phyloP scores from a whole-genome alignment of 179 eudicot genomes.

The Monotropa hypopitys region DNA sequence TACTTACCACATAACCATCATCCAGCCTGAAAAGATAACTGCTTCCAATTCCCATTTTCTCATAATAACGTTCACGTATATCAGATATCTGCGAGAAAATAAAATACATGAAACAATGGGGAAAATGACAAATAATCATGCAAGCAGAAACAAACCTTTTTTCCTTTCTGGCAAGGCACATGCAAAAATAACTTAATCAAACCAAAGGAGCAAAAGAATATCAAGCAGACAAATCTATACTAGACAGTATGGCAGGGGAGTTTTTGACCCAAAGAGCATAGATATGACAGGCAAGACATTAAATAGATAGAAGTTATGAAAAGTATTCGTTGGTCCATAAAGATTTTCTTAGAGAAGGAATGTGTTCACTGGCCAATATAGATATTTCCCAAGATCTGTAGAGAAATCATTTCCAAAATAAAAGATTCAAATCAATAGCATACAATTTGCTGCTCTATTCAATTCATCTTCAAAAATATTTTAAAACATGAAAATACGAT shows the following conservation, averaged over 20 bases:
- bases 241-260: not conserved
- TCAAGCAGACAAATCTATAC: not conserved
- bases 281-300: not conserved
- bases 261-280: not conserved
- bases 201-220: not conserved
- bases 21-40: slow-evolving; percentile 96
- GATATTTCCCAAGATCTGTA: too few species aligned
- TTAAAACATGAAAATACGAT: too few species aligned
- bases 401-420: too few species aligned
- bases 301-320: not conserved
- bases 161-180: not conserved
- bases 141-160: not conserved
- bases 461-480: too few species aligned
- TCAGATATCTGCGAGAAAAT: slow-evolving; percentile 61
- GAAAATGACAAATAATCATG: not conserved
- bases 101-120: not conserved
- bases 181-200: not conserved
- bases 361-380: too few species aligned
- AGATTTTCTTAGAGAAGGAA: not conserved
- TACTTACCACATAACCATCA: slow-evolving; percentile 94
- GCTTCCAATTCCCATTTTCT: slow-evolving; percentile 99
- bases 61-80: slow-evolving; percentile 81
- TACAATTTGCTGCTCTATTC: too few species aligned
- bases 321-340: not conserved
- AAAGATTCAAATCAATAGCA: too few species aligned